Evolutionary conservation across 805 yeast species (phyloP), one percentile per base, ranked within the genome.

Genomic region (Barnettozyma sp.): DNA sequence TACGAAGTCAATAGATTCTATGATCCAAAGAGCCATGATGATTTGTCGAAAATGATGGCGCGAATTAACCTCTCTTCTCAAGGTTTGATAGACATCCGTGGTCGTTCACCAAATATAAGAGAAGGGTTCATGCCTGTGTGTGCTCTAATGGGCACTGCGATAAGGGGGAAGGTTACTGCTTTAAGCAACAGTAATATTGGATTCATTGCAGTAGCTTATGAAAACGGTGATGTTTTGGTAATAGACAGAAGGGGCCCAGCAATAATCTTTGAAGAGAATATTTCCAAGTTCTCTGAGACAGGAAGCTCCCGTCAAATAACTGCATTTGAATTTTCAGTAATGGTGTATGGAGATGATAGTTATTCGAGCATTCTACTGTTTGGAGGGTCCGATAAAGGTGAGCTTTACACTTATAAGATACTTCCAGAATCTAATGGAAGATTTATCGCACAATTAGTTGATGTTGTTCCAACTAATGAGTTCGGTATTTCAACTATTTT

Each of bases 231-330:
- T 23, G 42, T 90, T 13, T 59, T 80, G 2, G 76, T 90, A 0
- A 62, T 88, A 40, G 97, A 90, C 59, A 66, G 83, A 37, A 68
- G 96, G 40, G 83, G 83, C 64, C 88, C 88, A 1, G 86, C 84
- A 0, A 58, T 78, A 6, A 78, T 82, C 19, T 64, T 61, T 40
- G 65, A 70, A 34, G 65, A 62, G 12, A 56, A 53, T 18, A 39
- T 64, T 7, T 43, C 42, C 10, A 46, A 50, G n/a, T 36, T 49
- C 7, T 42, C 63, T 3, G 46, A 40, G 7, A 38, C 22, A 6
- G 52, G 49, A 22, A 23, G 41, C 17, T 52, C 60, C 20, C 48
- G 56, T 8, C 45, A 32, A 26, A 71, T 80, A 3, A 80, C 94
- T 0, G 52, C 71, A 2, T 55, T 84, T 33, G 87, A 85, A 44